Conservation (phyloP, 768 basidiomycete species). For the Ephemerocybe angulata region DNA sequence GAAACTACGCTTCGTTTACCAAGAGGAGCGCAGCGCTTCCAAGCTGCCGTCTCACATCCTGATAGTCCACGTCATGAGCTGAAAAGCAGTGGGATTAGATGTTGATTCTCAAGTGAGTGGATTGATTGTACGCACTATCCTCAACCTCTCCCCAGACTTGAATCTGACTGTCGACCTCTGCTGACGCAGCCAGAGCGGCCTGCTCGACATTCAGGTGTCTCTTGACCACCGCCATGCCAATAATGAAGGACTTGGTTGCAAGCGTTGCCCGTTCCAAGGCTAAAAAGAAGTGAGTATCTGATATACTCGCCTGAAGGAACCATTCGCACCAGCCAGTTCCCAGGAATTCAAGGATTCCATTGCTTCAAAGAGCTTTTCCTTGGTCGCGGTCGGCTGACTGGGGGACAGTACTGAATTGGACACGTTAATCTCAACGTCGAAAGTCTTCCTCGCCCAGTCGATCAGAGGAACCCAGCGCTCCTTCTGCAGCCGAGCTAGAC, state of each 20-base stretch:
- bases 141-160: slow-evolving; percentile 99
- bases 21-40: slow-evolving; percentile 42
- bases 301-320: no score
- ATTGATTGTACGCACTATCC: slow-evolving; percentile 71
- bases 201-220: slow-evolving; percentile 75
- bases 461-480: slow-evolving; percentile 88
- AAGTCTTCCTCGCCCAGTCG: slow-evolving; percentile 69
- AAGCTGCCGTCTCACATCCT: slow-evolving; percentile 84
- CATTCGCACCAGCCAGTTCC: slow-evolving; percentile 86
- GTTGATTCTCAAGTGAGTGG: slow-evolving; percentile 1
- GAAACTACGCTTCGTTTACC: slow-evolving; percentile 11
- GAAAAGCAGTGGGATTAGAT: slow-evolving; percentile 13
- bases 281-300: no score
- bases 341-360: slow-evolving; percentile 69
- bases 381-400: slow-evolving; percentile 67
- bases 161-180: slow-evolving; percentile 95
- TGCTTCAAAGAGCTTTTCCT: slow-evolving; percentile 51
- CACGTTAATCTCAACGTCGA: slow-evolving; percentile 61
- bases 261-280: slow-evolving; percentile 91
- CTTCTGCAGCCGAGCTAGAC: slow-evolving; percentile 72
- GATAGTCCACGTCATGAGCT: slow-evolving; percentile 98
- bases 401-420: slow-evolving; percentile 70
- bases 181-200: slow-evolving; percentile 80
- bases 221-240: slow-evolving; percentile 79
- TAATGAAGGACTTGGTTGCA: slow-evolving; percentile 86